Conservation (phyloP, 2,329 filamentous ascomycete species). For the Aschersonia sp. region DNA sequence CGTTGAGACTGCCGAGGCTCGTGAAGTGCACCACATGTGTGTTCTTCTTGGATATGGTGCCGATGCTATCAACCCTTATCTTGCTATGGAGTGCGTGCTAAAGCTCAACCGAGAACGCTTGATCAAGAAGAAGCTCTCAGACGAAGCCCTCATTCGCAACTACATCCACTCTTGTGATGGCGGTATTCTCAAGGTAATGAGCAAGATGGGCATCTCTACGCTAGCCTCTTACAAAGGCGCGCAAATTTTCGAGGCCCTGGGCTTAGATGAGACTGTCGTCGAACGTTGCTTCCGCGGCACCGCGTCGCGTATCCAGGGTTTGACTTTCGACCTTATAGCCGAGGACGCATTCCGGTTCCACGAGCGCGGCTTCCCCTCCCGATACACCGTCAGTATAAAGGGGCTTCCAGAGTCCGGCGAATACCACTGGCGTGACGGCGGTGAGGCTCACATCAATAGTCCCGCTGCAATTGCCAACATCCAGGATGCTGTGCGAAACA, state of each 20-base stretch:
- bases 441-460: slow-evolving; percentile 90
- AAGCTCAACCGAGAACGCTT: slow-evolving; percentile 91
- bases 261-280: slow-evolving; percentile 81
- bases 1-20: slow-evolving; percentile 85
- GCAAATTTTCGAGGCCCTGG: slow-evolving; percentile 93
- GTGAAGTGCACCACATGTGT: slow-evolving; percentile 97
- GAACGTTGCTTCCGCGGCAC: slow-evolving; percentile 92
- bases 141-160: slow-evolving; percentile 78
- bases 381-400: slow-evolving; percentile 59
- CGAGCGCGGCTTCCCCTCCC: slow-evolving; percentile 79
- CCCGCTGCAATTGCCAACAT: slow-evolving; percentile 91
- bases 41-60: slow-evolving; percentile 93
- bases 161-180: slow-evolving; percentile 96
- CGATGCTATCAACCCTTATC: slow-evolving; percentile 87
- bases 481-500: slow-evolving; percentile 87
- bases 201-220: slow-evolving; percentile 98
- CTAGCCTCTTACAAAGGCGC: slow-evolving; percentile 94
- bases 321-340: slow-evolving; percentile 86
- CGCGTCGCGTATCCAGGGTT: slow-evolving; percentile 83
- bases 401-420: slow-evolving; percentile 86
- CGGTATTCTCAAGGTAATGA: slow-evolving; percentile 97
- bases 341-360: slow-evolving; percentile 92
- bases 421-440: slow-evolving; percentile 96
- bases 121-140: slow-evolving; percentile 75
- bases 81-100: slow-evolving; percentile 89